Evolutionary conservation across 2,329 filamentous ascomycete genomes (phyloP), one percentile per base, ranked within the genome.

Genomic region (Colletotrichum shisoi): DNA sequence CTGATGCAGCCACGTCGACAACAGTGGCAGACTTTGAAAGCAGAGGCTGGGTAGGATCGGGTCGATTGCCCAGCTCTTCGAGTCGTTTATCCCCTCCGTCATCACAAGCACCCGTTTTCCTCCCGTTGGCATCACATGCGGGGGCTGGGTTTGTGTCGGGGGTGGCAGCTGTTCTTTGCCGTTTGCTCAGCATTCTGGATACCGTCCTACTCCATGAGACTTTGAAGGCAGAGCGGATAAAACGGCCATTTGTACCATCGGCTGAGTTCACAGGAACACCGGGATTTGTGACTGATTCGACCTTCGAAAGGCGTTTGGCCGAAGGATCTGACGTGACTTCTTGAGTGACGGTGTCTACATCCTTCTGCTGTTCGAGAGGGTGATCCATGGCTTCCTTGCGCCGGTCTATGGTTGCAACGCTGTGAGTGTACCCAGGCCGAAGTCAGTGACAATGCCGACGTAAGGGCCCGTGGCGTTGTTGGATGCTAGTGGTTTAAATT

Each of bases 401-500:
- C 27, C 27, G 27, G 27, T 15, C 17, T 9, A 21, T 45, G 54
- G 17, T 34, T 27, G 45, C 7, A 19, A 45, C 19, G 17, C 4
- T 34, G 19, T 34, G 24, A 19, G 24, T 24, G 34, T 57, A 40
- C 12, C 13, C 34, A 17, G 4, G 24, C n/a, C 13, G 24, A 44
- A 19, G n/a, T 17, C n/a, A 46, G 39, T 34, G 7, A 34, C 17
- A 13, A 13, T 15, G 4, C 13, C 19, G 42, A 19, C 11, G 27
- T 34, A 21, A 34, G n/a, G n/a, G 40, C 13, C 40, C n/a, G 42
- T 19, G 27, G 40, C 27, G 42, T 52, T 52, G 24, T 44, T 45
- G 21, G 31, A 46, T 37, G 42, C 54, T 46, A 46, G 42, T 45
- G n/a, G n/a, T n/a, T 57, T 21, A 46, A 46, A 19, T 11, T 34